Conservation (phyloP, 129 eudicot genomes). For the Gnaphalium uliginosum region DNA sequence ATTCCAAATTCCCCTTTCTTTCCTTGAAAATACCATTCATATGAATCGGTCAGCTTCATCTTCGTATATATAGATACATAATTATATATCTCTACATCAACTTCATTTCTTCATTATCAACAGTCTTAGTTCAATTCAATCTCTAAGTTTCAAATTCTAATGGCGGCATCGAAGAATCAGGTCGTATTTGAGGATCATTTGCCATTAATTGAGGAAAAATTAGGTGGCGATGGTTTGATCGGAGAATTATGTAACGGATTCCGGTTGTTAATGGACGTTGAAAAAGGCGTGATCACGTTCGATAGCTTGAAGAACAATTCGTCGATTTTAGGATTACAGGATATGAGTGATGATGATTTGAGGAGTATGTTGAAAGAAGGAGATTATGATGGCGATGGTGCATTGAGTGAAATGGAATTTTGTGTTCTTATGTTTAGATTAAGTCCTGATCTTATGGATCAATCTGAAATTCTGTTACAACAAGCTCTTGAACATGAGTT, state of each 20-base stretch:
- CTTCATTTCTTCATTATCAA: constrained; percentile 2
- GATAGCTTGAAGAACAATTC: constrained; percentile 74
- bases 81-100: not conserved
- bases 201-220: constrained; percentile 73
- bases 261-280: constrained; percentile 55
- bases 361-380: constrained; percentile 67
- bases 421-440: constrained; percentile 86
- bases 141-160: constrained; percentile 1
- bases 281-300: constrained; percentile 74
- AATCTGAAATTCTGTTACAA: constrained; percentile 41
- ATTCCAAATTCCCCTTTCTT: constrained; percentile 28
- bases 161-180: constrained; percentile 45
- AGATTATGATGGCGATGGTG: constrained; percentile 81
- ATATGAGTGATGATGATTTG: constrained; percentile 59
- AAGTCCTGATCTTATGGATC: constrained; percentile 82
- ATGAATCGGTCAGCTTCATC: constrained; percentile 25
- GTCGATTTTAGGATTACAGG: constrained; percentile 60
- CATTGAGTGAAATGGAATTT: constrained; percentile 78
- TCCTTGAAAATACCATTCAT: constrained; percentile 32
- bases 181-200: constrained; percentile 51
- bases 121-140: not conserved
- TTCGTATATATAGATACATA: not conserved
- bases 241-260: constrained; percentile 84
- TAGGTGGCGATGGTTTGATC: constrained; percentile 79
- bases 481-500: constrained; percentile 42